Percentiles rank a stretch among this genome's conserved stretches.
phyloP scores from a whole-genome alignment of 116 monocot genomes.

The Zostera marina region DNA sequence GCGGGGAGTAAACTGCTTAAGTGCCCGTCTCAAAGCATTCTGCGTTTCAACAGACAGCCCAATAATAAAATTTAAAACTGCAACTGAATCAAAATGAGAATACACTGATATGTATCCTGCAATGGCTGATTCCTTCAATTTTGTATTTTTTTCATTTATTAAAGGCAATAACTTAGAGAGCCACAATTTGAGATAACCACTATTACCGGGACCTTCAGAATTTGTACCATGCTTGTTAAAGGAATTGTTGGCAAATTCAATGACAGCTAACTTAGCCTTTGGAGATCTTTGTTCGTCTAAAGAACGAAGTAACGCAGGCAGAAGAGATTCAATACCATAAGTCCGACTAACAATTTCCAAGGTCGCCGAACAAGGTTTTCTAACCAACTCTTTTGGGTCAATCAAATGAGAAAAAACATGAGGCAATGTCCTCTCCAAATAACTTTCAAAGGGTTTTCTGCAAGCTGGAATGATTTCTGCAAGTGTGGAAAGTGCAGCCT shows the following conservation, averaged over 20 bases:
- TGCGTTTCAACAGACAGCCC: conserved; percentile 75
- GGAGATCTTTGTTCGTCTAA: conserved; percentile 97
- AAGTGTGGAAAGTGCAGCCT: conserved; percentile 87
- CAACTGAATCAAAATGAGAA: conserved; percentile 74
- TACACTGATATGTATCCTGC: conserved; percentile 88
- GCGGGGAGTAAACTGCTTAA: conserved; percentile 95
- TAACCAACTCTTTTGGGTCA: conserved; percentile 91
- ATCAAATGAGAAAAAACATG: conserved; percentile 94
- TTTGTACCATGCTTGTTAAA: conserved; percentile 60
- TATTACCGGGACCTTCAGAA: conserved; percentile 58
- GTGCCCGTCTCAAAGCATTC: conserved; percentile 64
- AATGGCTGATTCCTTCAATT: conserved; percentile 85
- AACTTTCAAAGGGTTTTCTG: conserved; percentile 88
- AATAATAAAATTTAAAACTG: conserved; percentile 79
- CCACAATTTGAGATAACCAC: conserved; percentile 92
- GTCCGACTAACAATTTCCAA: conserved; percentile 69
- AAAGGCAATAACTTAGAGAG: conserved; percentile 78
- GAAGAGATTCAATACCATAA: conserved; percentile 67
- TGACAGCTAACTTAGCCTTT: conserved; percentile 91
- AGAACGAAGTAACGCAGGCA: conserved; percentile 88
- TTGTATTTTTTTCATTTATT: conserved; percentile 87
- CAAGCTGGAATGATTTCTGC: conserved; percentile 94
- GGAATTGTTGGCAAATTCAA: conserved; percentile 91
- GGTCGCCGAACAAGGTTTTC: conserved; percentile 54
- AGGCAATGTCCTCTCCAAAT: conserved; percentile 77